Percentiles rank a stretch among this genome's conserved stretches.
phyloP scores from a whole-genome alignment of 2,329 filamentous ascomycete genomes.

The Fusarium buxicola region DNA sequence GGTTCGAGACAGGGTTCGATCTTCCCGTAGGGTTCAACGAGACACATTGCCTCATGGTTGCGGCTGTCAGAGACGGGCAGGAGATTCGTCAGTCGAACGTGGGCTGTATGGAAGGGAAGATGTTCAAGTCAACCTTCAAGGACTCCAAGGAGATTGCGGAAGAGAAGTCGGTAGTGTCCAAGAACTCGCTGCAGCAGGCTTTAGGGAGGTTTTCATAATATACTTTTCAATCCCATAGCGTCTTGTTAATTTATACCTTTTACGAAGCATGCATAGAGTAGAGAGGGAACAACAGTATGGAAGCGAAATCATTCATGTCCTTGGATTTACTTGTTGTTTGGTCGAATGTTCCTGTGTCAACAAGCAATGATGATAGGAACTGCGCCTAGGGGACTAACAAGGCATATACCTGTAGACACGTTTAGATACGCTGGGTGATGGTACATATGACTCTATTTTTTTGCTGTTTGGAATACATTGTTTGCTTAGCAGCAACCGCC shows the following conservation, averaged over 20 bases:
- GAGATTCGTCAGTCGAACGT: constrained; percentile 40
- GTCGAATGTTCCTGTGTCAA: too few species aligned
- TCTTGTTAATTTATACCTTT: neutral
- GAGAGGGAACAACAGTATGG: too few species aligned
- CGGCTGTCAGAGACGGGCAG: constrained; percentile 29
- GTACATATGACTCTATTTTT: neutral
- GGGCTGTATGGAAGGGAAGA: constrained; percentile 32
- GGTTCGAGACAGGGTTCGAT: constrained; percentile 45
- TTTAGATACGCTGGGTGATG: too few species aligned
- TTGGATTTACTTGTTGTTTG: too few species aligned
- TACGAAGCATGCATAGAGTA: too few species aligned
- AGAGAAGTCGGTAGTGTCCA: neutral
- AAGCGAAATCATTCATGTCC: too few species aligned
- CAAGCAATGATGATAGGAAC: too few species aligned
- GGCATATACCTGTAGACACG: too few species aligned
- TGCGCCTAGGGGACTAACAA: too few species aligned
- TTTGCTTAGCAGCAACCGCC: constrained; percentile 23
- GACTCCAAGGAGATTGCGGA: constrained; percentile 6
- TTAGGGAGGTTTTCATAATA: constrained; percentile 2
- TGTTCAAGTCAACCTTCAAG: constrained; percentile 26
- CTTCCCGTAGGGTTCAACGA: constrained; percentile 21
- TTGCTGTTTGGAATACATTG: neutral
- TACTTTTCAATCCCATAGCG: neutral
- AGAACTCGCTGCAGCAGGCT: constrained; percentile 23
- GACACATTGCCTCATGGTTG: constrained; percentile 36